Evolutionary conservation across 2,329 filamentous ascomycete genomes (phyloP), one percentile per base, ranked within the genome.

Genomic region (Furcasterigmium sp.): DNA sequence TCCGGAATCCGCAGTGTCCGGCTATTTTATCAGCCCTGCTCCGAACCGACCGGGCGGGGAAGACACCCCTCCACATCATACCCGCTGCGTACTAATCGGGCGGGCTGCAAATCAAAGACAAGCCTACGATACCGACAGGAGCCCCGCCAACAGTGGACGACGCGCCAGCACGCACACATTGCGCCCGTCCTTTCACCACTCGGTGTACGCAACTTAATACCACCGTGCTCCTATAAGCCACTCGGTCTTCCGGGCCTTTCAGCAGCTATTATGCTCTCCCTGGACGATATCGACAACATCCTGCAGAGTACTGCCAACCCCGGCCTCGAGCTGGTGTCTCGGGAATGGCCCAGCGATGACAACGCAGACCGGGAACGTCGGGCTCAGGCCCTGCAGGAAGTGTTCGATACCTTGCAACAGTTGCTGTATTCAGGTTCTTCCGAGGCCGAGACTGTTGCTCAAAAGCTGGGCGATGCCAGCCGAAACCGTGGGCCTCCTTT

Each of bases 401-500:
- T 76, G 1, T 54, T 75, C 30, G 53, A 52, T 8, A 54, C 55
- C 3, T 67, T 68, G 14, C 59, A 64, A 38, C 52, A 69, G 15
- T 58, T 71, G 4, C 72, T 68, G 60, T 57, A 63, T 26, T 52
- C 68, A 7, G 58, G 60, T 1, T 65, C 63, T 1, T 50, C 59
- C 8, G 62, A 70, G 1, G 59, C 81, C 14, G 70, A 74, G 42
- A 43, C 53, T 2, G 60, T 76, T 30, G 70, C 72, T 2, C 69
- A 79, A 54, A 73, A 70, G 44, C 55, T 81, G 1, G 78, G 71
- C 1, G 71, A 81, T 50, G 73, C 69, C 5, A 78, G 76, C 49
- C 67, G 78, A 53, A 69, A 76, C 54, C 68, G 76, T 79, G 53
- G 65, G 73, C n/a, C n/a, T n/a, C n/a, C n/a, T n/a, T n/a, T n/a